Percentiles rank a stretch among this genome's conserved stretches.
phyloP scores from a whole-genome alignment of 768 basidiomycete genomes.

The Kwoniella sp. region DNA sequence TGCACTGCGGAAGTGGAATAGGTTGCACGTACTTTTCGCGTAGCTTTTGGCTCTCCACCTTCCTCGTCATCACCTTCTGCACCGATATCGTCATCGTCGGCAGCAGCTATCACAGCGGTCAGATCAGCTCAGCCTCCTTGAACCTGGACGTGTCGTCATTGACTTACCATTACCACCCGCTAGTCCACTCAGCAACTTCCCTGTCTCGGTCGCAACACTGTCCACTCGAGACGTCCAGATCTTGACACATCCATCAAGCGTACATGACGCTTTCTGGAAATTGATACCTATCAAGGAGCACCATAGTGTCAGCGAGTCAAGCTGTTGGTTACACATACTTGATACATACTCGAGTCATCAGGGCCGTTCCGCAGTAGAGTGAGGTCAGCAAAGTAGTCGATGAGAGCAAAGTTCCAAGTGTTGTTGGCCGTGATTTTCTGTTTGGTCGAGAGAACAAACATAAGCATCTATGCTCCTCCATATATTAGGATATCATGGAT shows the following conservation, averaged over 20 bases:
- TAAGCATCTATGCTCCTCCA: not conserved
- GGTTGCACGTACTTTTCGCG: constrained; percentile 55
- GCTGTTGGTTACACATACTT: too few species aligned
- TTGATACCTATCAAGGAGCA: constrained; percentile 69
- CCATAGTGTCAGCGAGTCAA: not conserved
- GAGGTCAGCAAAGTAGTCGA: constrained; percentile 99
- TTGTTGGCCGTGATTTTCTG: constrained; percentile 99
- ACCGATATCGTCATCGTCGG: constrained; percentile 66
- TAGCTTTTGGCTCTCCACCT: constrained; percentile 61
- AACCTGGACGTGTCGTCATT: not conserved
- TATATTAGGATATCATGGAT: not conserved
- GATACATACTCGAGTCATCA: constrained; percentile 64
- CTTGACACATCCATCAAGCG: constrained; percentile 97
- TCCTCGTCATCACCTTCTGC: constrained; percentile 69
- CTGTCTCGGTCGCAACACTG: constrained; percentile 93
- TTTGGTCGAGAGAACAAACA: not conserved
- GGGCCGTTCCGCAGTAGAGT: constrained; percentile 86
- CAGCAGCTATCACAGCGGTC: constrained; percentile 52
- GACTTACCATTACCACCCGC: constrained; percentile 58
- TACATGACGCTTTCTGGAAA: constrained; percentile 97
- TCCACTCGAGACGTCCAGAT: constrained; percentile 99
- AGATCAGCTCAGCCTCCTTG: not conserved
- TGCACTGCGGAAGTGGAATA: too few species aligned
- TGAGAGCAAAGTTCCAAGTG: constrained; percentile 96
- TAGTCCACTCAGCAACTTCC: constrained; percentile 89